Evolutionary conservation across 2,329 filamentous ascomycete genomes (phyloP).

Genomic region (Neophaeococcomyces mojaviensis): DNA sequence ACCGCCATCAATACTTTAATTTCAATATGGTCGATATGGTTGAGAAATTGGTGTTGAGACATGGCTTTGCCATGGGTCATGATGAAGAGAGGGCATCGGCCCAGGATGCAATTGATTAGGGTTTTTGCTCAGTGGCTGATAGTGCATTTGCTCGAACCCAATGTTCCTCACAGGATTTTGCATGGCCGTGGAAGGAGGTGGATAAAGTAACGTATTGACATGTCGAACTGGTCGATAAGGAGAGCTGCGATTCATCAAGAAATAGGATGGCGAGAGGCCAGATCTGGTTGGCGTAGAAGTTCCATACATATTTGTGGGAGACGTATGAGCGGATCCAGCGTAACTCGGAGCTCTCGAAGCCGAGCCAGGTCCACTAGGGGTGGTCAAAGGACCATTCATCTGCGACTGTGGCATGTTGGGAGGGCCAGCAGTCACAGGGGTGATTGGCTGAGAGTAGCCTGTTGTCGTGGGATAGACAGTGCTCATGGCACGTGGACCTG

Average conservation of each 20-base stretch:
- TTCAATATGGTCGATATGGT: constrained; percentile 13
- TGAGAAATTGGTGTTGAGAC: constrained; percentile 19
- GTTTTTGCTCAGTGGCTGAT: constrained; percentile 66
- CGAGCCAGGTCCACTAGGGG: neutral
- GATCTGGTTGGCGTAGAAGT: constrained; percentile 51
- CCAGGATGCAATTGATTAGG: constrained; percentile 59
- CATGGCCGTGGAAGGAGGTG: constrained; percentile 71
- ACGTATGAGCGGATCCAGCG: constrained; percentile 49
- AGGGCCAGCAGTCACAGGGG: constrained; percentile 30
- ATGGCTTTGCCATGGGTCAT: constrained; percentile 31
- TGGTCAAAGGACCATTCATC: neutral
- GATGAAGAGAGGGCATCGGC: constrained; percentile 53
- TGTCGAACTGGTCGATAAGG: constrained; percentile 87
- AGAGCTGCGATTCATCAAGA: constrained; percentile 79
- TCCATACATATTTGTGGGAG: constrained; percentile 62
- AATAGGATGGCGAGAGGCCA: constrained; percentile 77
- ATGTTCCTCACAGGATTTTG: constrained; percentile 63
- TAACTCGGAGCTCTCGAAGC: constrained; percentile 23
- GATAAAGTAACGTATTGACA: constrained; percentile 84
- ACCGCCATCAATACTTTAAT: constrained; percentile 3
- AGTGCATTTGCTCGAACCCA: constrained; percentile 68
- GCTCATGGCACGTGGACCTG: constrained; percentile 59
- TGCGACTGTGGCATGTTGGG: constrained; percentile 18
- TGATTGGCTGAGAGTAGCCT: constrained; percentile 43
- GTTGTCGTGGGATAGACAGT: constrained; percentile 61